Conservation (phyloP, 352 stramenopile species). For the Pythium oligandrum region DNA sequence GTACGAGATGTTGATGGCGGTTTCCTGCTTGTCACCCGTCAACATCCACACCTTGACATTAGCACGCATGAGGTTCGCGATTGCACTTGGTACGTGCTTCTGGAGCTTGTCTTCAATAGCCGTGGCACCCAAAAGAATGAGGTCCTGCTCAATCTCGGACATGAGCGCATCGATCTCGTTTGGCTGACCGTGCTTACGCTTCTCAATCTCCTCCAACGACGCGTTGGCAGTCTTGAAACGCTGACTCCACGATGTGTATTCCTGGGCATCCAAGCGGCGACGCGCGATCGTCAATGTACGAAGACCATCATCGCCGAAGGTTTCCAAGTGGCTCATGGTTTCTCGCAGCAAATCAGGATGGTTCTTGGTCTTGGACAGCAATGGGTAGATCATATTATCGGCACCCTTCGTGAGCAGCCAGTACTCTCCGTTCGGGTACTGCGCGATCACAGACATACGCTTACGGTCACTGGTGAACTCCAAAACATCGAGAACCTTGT, state of each 20-base stretch:
- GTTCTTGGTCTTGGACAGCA: slow-evolving; percentile 57
- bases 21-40: slow-evolving; percentile 93
- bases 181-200: slow-evolving; percentile 58
- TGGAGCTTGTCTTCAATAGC: slow-evolving; percentile 95
- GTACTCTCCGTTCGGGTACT: slow-evolving; percentile 65
- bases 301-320: slow-evolving; percentile 78
- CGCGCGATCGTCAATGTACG: slow-evolving; percentile 81
- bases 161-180: slow-evolving; percentile 74
- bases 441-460: slow-evolving; percentile 74
- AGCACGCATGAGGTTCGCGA: slow-evolving; percentile 77
- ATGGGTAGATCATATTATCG: slow-evolving; percentile 91
- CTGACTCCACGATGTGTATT: slow-evolving; percentile 62
- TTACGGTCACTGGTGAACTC: slow-evolving; percentile 93
- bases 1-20: slow-evolving; percentile 93
- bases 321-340: slow-evolving; percentile 65
- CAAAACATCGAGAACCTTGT: slow-evolving; percentile 90
- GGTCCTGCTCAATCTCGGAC: slow-evolving; percentile 74
- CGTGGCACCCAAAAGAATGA: slow-evolving; percentile 83
- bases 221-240: slow-evolving; percentile 61
- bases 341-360: slow-evolving; percentile 48
- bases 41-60: slow-evolving; percentile 93
- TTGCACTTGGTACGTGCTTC: slow-evolving; percentile 81
- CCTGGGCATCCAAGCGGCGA: slow-evolving; percentile 39
- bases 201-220: slow-evolving; percentile 74
- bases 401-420: slow-evolving; percentile 87